These are phyloP conservation scores for Noccaea bulbosa DNA, from an alignment of 345 rosid species.

Conservation along the genomic window DNA sequence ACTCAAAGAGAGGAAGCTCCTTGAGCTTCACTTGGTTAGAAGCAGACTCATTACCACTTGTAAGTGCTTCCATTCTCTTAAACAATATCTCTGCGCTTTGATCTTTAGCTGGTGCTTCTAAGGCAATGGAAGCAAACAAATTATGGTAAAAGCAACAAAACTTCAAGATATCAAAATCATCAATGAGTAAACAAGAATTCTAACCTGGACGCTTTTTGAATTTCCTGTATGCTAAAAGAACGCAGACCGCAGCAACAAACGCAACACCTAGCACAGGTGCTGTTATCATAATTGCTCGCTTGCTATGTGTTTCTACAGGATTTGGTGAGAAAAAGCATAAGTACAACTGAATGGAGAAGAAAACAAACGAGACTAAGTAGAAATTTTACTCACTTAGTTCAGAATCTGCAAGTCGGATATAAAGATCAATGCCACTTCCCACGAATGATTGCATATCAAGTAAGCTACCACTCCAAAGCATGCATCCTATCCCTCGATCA, in stretches of 20 bases:
- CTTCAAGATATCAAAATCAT: neutral
- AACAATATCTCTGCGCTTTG: constrained; percentile 39
- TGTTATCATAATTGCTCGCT: constrained; percentile 26
- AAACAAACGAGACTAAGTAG: neutral
- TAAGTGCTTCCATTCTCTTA: constrained; percentile 39
- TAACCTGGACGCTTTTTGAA: constrained; percentile 35
- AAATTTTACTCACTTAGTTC: constrained; percentile 47
- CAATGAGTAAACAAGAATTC: constrained; percentile 3
- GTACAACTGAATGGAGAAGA: neutral
- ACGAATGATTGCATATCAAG: constrained; percentile 47
- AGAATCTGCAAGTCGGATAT: constrained; percentile 49
- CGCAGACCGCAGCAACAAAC: neutral
- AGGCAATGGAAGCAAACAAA: constrained; percentile 3
- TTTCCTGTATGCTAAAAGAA: constrained; percentile 36
- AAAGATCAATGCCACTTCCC: constrained; percentile 47
- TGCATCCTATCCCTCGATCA: constrained; percentile 49
- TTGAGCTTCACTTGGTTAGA: constrained; percentile 46
- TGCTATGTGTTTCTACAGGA: constrained; percentile 28
- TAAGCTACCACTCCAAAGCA: constrained; percentile 52
- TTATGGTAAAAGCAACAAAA: neutral
- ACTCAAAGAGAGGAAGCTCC: constrained; percentile 47
- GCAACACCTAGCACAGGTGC: constrained; percentile 11
- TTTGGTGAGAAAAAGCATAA: neutral
- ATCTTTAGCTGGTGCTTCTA: constrained; percentile 21
- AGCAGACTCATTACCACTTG: constrained; percentile 36